phyloP scores from a whole-genome alignment of 495 filamentous ascomycete genomes.

The Lophiotrema nucula region DNA sequence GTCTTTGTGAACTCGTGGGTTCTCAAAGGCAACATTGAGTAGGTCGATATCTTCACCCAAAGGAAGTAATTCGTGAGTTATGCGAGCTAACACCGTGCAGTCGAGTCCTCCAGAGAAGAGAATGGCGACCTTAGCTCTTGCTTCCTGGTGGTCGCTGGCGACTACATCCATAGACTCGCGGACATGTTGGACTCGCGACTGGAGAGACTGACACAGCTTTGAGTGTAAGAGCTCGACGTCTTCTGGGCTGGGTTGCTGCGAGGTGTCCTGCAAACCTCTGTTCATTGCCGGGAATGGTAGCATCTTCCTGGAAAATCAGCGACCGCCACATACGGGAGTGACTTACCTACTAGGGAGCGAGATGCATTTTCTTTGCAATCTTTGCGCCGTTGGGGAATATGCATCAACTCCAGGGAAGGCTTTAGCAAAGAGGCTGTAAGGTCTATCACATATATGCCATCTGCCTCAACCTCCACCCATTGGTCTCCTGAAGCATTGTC shows the following conservation, averaged over 20 bases:
- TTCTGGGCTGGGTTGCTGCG: not conserved
- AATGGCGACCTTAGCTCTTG: conserved; percentile 58
- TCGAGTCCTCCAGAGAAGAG: conserved; percentile 95
- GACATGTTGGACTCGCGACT: conserved; percentile 24
- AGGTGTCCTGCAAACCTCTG: conserved; percentile 44
- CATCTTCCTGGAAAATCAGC: conserved; percentile 8
- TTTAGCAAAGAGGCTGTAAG: conserved; percentile 36
- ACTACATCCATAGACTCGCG: conserved; percentile 13
- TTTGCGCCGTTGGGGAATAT: conserved; percentile 12
- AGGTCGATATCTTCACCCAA: conserved; percentile 71
- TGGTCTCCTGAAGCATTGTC: conserved; percentile 49
- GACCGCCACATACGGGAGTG: not conserved
- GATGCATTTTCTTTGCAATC: not conserved
- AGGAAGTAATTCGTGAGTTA: conserved; percentile 78
- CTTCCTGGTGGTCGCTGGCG: conserved; percentile 32
- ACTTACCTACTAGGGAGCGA: conserved; percentile 20
- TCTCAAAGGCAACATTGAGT: conserved; percentile 95
- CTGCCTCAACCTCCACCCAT: conserved; percentile 81
- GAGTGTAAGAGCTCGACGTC: conserved; percentile 15
- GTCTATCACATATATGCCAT: conserved; percentile 70
- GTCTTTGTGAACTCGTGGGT: conserved; percentile 58
- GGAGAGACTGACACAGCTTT: conserved; percentile 17
- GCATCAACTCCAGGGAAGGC: not conserved
- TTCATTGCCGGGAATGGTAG: conserved; percentile 59
- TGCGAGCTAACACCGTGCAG: conserved; percentile 80